These are phyloP conservation scores for Chaetomium tenue DNA, from an alignment of 495 filamentous ascomycete genomes.

Conservation along the genomic window DNA sequence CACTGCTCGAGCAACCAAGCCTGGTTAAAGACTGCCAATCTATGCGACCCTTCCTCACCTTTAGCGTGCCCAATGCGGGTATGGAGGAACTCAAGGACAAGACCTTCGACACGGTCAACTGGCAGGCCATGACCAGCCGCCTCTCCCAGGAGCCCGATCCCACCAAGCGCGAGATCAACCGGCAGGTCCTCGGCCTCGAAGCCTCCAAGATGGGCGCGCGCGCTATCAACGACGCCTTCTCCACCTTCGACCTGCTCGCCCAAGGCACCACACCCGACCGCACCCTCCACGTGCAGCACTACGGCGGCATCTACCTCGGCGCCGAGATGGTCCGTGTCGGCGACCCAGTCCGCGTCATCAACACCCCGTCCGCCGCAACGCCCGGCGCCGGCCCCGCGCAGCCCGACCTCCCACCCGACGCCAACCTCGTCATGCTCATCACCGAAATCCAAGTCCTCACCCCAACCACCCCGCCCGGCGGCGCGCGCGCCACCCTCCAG, in stretches of 20 bases:
- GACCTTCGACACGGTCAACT: slow-evolving; percentile 33
- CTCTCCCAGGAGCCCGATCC: slow-evolving; percentile 23
- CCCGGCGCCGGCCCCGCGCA: slow-evolving; percentile 9
- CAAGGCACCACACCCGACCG: slow-evolving; percentile 23
- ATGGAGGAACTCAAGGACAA: slow-evolving; percentile 29
- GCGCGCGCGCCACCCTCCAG: slow-evolving; percentile 26
- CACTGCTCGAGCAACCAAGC: slow-evolving; percentile 22
- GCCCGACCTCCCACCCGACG: not conserved
- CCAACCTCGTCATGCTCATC: slow-evolving; percentile 40
- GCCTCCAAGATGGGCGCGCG: slow-evolving; percentile 47
- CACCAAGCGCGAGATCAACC: slow-evolving; percentile 18
- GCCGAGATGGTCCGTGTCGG: slow-evolving; percentile 44
- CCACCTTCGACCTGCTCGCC: slow-evolving; percentile 38
- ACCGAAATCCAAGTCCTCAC: slow-evolving; percentile 28
- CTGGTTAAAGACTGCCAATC: slow-evolving; percentile 35
- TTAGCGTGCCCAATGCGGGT: slow-evolving; percentile 39
- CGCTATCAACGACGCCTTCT: slow-evolving; percentile 44
- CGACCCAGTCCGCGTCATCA: slow-evolving; percentile 41
- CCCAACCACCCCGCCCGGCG: slow-evolving; percentile 16
- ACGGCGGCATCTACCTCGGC: slow-evolving; percentile 44
- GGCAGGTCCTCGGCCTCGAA: slow-evolving; percentile 40
- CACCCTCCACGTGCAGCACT: slow-evolving; percentile 16
- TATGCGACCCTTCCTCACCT: slow-evolving; percentile 50
- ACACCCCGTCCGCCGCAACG: not conserved
- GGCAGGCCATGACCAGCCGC: slow-evolving; percentile 28